Percentiles rank a stretch among this genome's conserved stretches.
Evolutionary conservation across 768 basidiomycete genomes (phyloP).

Genomic region (Austroboletus eburneus): DNA sequence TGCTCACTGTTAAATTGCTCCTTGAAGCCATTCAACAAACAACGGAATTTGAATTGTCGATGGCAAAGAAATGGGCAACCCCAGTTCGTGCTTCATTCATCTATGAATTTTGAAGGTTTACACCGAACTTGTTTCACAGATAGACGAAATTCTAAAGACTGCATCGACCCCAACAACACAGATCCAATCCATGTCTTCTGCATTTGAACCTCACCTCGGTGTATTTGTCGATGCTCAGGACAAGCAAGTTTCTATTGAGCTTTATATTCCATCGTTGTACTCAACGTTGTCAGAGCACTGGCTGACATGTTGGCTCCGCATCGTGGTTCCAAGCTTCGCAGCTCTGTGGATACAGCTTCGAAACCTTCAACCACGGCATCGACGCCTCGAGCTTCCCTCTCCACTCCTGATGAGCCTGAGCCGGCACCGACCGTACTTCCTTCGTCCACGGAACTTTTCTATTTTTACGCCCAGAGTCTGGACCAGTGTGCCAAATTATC

Average conservation of each 20-base stretch:
- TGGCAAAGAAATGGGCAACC: conserved; percentile 79
- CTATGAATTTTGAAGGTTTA: not conserved
- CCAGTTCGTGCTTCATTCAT: conserved; percentile 44
- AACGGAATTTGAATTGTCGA: conserved; percentile 80
- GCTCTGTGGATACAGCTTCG: conserved; percentile 60
- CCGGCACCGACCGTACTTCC: conserved; percentile 71
- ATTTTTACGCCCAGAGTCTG: conserved; percentile 92
- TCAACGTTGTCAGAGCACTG: conserved; percentile 54
- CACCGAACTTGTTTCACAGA: conserved; percentile 35
- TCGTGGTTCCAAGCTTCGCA: conserved; percentile 56
- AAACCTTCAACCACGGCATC: conserved; percentile 23
- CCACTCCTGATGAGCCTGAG: conserved; percentile 40
- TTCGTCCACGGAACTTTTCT: conserved; percentile 94
- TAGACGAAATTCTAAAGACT: conserved; percentile 59
- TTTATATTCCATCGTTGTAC: not conserved
- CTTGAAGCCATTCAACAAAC: conserved; percentile 86
- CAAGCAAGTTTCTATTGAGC: conserved; percentile 53
- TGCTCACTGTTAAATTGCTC: conserved; percentile 70
- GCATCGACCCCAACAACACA: conserved; percentile 49
- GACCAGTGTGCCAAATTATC: conserved; percentile 93
- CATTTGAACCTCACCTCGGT: conserved; percentile 89
- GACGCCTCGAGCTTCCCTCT: conserved; percentile 36
- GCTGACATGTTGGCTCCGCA: conserved; percentile 88
- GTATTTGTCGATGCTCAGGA: conserved; percentile 97
- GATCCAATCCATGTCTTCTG: conserved; percentile 72